Evolutionary conservation across 106 monocot genomes (phyloP), one percentile per base, ranked within the genome.

Genomic region (Vanilla planifolia): DNA sequence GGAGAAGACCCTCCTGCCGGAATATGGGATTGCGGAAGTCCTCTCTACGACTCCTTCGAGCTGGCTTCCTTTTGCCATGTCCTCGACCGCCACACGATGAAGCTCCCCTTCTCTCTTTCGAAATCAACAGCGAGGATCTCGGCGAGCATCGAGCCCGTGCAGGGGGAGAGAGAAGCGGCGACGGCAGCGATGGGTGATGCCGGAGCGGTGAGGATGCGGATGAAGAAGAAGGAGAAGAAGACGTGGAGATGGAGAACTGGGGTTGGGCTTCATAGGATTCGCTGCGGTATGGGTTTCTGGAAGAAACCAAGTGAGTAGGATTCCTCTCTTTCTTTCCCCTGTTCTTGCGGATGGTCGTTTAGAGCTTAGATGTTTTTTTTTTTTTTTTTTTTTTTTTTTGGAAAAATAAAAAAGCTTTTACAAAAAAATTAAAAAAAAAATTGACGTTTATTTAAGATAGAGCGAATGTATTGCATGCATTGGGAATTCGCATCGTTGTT

Each of bases 21-120:
- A 5, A 33, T 78, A 28, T 88, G 87, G 87, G 87, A 88, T 43
- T 79, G 76, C 64, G 88, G 83, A 6, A 88, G 88, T 44, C 79
- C 79, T 55, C 63, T 88, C 28, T 77, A 88, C 22, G 88, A 88
- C 63, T 83, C 88, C 16, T 83, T 67, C 36, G 79, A 88, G 79
- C 47, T 79, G 8, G 69, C 64, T 11, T 73, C 83, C 13, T 33
- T 83, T 1, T 64, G 47, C 50, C 57, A 71, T 45, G n/a, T 76
- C 55, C 55, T 88, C 22, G 79, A 88, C 39, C 67, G 71, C 20
- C 69, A 82, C 32, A 10, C 59, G 20, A 72, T 73, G 60, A 24
- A 44, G 47, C 60, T 71, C 33, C 80, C 79, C 14, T 74, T 71
- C 48, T 43, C 22, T 63, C 0, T 50, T 48, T 9, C 37, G 42